Base-by-base conservation (phyloP, 2,329 filamentous ascomycete species). In the Rhinocladiella mackenziei region DNA sequence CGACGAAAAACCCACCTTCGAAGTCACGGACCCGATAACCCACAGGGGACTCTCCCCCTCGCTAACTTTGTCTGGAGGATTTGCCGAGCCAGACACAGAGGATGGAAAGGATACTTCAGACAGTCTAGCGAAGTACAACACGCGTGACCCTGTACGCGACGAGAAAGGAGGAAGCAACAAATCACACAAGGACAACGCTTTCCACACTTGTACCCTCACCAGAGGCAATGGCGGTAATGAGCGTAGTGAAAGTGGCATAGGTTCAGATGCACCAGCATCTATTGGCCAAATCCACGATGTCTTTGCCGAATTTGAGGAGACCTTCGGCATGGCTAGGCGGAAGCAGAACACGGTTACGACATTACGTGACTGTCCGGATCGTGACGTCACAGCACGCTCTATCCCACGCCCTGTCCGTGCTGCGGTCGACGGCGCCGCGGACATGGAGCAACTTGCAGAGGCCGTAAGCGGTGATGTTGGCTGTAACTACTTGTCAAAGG, bases 1-100 rank as follows among this genome's bases (percentile, higher is more conserved):
- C 7, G 30, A 32, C 30, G 15, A 14, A 32, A 32, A 32, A 32
- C 10, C 30, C 30, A 32, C 30, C 7, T 17, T 32, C 13, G 30
- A 36, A 14, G 50, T 54, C 0, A 14, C 17, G 11, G 64, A 81
- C 52, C 79, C 75, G 2, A 56, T 73, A 32, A 79, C 73, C 1
- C 66, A 65, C 11, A 61, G 73, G n/a, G 78, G 77, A 10, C 7
- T 14, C 30, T 14, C 30, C 15, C 30, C 30, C n/a, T n/a, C n/a
- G n/a, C n/a, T n/a, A 17, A 17, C 30, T 32, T 32, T 32, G 13
- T 32, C 7, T 14, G 15, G 15, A 32, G 30, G 30, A 32, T 32
- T 14, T 32, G 15, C 30, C 30, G 30, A 32, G 30, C 30, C 30
- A 32, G 30, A 14, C 30, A 32, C 30, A 14, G 30, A 32, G 7